Evolutionary conservation across 495 filamentous ascomycete species (phyloP), one percentile per base, ranked within the genome.

Genomic region (Penicillium lividum): DNA sequence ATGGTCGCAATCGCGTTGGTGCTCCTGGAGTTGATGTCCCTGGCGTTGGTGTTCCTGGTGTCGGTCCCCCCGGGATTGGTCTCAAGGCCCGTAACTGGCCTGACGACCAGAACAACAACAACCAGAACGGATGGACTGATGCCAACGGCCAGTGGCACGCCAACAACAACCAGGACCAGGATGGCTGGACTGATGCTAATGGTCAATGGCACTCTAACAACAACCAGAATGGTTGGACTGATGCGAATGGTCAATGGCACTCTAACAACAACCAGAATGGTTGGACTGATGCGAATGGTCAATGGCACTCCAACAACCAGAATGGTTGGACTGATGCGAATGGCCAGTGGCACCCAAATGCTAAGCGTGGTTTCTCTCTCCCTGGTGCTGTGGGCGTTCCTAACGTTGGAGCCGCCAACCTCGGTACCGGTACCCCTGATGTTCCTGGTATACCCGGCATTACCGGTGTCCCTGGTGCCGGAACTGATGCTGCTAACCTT

Each of bases 191-290:
- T 15, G 55, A 63, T 49, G 60, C 57, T n/a, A 60, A 64, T 10
- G 62, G 62, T 27, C 57, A 60, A 11, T 64, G 62, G 62, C 62
- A 64, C 44, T 53, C 57, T 15, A 60, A 56, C 45, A 56, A 64
- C 51, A 36, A 63, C 45, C 55, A 55, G 15, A 36, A 54, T 28
- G 64, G 64, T n/a, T 63, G 60, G 60, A 63, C 60, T 44, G 60
- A 59, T 49, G 60, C 57, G 11, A 60, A 64, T 10, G 62, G 62
- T 27, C 57, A 60, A 11, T 64, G 62, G 62, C 62, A 64, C 44
- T 53, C 57, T 15, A 60, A 56, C 45, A 56, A 64, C 51, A 36
- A 63, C 45, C 55, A 55, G 15, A 36, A 54, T 28, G 64, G 64
- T n/a, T 63, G 60, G 60, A 63, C 60, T 44, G 60, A 59, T 30